These are phyloP conservation scores for Amoebophrya sp. DNA, from an alignment of 169 alveolate genomes.

Conservation along the genomic window DNA sequence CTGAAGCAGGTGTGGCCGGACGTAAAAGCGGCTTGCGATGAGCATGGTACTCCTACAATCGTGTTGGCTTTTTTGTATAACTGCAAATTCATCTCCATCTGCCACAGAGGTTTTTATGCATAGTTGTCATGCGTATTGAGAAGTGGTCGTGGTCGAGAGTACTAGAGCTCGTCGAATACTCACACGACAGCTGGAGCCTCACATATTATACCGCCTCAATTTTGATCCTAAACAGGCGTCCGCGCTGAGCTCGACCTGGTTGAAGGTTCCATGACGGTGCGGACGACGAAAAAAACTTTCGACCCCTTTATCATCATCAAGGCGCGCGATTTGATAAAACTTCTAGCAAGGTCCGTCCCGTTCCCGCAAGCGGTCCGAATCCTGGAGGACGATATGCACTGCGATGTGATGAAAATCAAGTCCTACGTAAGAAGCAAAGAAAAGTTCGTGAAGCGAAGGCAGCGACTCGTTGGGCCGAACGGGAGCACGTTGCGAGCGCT, in stretches of 20 bases:
- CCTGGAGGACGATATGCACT: slow-evolving; percentile 50
- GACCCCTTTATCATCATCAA: slow-evolving; percentile 96
- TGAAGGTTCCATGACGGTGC: slow-evolving; percentile 99
- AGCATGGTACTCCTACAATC: background rate
- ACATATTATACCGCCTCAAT: no score
- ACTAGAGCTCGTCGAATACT: no score
- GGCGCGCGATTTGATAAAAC: slow-evolving; percentile 96
- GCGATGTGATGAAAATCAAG: slow-evolving; percentile 91
- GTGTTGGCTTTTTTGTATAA: background rate
- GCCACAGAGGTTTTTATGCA: background rate
- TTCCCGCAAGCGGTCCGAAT: slow-evolving; percentile 85
- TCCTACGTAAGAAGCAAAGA: slow-evolving; percentile 54
- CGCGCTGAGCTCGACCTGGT: slow-evolving; percentile 90
- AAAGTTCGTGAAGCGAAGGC: slow-evolving; percentile 95
- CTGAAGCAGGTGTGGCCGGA: slow-evolving; percentile 80
- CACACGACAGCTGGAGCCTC: no score
- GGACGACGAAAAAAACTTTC: slow-evolving; percentile 94
- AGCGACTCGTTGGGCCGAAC: slow-evolving; percentile 97
- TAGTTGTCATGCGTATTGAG: background rate
- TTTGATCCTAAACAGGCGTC: no score
- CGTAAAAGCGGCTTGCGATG: background rate
- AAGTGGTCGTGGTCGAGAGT: background rate
- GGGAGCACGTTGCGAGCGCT: slow-evolving; percentile 84
- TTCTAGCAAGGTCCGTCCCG: slow-evolving; percentile 97
- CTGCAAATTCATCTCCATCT: slow-evolving; percentile 31